phyloP scores from a whole-genome alignment of 2,329 filamentous ascomycete genomes.

The Verticillium alfalfae region DNA sequence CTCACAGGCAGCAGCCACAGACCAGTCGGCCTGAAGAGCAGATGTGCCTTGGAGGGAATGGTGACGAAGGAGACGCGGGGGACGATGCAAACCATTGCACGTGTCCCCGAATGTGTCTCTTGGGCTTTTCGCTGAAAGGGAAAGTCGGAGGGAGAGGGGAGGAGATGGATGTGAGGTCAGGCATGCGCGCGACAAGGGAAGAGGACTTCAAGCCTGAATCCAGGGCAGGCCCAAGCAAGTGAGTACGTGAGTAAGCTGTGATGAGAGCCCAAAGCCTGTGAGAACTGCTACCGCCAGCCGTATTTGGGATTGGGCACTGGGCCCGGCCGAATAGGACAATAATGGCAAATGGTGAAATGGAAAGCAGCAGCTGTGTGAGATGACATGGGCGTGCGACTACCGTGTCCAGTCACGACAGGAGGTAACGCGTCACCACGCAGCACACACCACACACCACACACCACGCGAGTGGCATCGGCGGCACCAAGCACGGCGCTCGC shows the following conservation, averaged over 20 bases:
- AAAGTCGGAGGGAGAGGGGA: background rate
- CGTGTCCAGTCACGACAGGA: background rate
- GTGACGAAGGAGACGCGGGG: too few species aligned
- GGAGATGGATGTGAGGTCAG: background rate
- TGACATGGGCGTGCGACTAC: background rate
- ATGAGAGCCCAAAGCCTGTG: background rate
- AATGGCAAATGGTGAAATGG: background rate
- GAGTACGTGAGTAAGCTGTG: background rate
- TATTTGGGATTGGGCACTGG: too few species aligned
- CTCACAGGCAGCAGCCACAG: background rate
- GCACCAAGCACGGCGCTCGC: background rate
- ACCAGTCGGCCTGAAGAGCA: too few species aligned
- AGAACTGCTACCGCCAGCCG: background rate
- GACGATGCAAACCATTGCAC: too few species aligned
- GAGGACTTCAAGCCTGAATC: background rate
- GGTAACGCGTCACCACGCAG: background rate
- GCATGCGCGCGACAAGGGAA: background rate
- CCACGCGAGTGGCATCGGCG: too few species aligned
- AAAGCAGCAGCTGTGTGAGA: background rate
- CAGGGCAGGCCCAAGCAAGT: background rate
- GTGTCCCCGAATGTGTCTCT: too few species aligned
- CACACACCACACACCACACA: background rate
- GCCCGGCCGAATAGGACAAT: background rate
- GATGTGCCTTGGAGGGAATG: too few species aligned
- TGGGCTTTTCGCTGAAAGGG: too few species aligned